Percentiles rank a stretch among this genome's conserved stretches.
phyloP scores from a whole-genome alignment of 148 eudicot species.

The Chenopodium suecicum region DNA sequence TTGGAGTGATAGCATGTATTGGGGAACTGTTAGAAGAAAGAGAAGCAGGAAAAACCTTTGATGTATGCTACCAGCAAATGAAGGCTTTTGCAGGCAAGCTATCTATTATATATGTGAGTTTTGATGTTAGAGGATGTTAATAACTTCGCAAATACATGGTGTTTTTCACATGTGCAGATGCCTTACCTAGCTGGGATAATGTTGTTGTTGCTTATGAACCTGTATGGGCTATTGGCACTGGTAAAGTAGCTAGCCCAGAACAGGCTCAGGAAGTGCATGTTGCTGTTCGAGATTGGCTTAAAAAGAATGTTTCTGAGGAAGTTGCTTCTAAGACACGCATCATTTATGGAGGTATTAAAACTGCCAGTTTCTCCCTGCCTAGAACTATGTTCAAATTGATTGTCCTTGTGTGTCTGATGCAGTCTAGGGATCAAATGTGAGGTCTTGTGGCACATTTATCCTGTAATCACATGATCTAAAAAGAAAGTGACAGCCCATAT shows the following conservation, averaged over 20 bases:
- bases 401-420: neutral
- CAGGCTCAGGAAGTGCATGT: conserved; percentile 97
- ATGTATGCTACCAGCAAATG: conserved; percentile 77
- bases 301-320: conserved; percentile 87
- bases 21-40: conserved; percentile 86
- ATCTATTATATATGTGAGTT: neutral
- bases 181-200: conserved; percentile 87
- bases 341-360: conserved; percentile 83
- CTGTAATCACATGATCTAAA: neutral
- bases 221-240: conserved; percentile 99
- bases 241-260: conserved; percentile 89
- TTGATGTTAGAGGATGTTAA: conserved; percentile 4
- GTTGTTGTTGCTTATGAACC: conserved; percentile 96
- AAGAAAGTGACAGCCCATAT: neutral
- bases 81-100: conserved; percentile 85
- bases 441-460: neutral
- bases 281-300: conserved; percentile 96
- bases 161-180: conserved; percentile 52
- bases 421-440: neutral
- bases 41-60: conserved; percentile 91
- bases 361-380: neutral
- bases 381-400: neutral
- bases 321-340: conserved; percentile 96
- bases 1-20: conserved; percentile 91
- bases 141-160: neutral